These are phyloP conservation scores for Daldinia loculata DNA, from an alignment of 495 filamentous ascomycete genomes.

Conservation along the genomic window DNA sequence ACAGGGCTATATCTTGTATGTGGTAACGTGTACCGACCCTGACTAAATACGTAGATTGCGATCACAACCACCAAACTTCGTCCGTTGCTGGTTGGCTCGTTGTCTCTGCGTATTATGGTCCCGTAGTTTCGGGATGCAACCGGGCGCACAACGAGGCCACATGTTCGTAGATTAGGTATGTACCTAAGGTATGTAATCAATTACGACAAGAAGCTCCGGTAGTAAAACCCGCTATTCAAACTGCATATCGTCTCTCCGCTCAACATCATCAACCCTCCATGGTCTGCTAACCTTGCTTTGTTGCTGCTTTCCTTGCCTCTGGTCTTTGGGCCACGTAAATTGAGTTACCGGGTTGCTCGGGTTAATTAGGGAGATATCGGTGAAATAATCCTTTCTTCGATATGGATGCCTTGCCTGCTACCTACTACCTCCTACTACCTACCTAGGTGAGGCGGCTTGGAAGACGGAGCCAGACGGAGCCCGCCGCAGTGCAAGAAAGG, in stretches of 20 bases:
- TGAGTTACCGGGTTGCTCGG: slow-evolving; percentile 8
- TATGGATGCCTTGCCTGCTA: slow-evolving; percentile 4
- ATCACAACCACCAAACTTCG: slow-evolving; percentile 11
- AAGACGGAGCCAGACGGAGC: background rate
- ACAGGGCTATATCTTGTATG: background rate
- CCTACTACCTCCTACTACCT: slow-evolving; percentile 18
- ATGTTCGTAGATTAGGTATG: slow-evolving; percentile 6
- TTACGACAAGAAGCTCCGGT: background rate
- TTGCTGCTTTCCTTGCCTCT: slow-evolving; percentile 10
- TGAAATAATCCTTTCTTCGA: slow-evolving; percentile 18
- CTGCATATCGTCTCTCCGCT: slow-evolving; percentile 10
- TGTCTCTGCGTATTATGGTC: slow-evolving; percentile 2
- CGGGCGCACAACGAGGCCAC: slow-evolving; percentile 1
- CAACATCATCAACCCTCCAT: background rate
- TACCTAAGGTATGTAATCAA: background rate
- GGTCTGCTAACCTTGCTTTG: background rate
- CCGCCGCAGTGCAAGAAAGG: slow-evolving; percentile 25
- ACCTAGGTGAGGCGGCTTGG: slow-evolving; percentile 27
- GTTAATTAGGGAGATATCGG: slow-evolving; percentile 26
- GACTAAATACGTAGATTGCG: slow-evolving; percentile 8
- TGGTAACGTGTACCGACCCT: background rate
- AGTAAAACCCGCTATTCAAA: background rate
- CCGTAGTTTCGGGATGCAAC: slow-evolving; percentile 28
- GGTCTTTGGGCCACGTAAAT: background rate
- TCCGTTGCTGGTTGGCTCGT: background rate